A percentile compares a stretch with the other conserved stretches of the same genome.
phyloP scores from a whole-genome alignment of 768 basidiomycete species.

The Thelephora aurantiotincta region DNA sequence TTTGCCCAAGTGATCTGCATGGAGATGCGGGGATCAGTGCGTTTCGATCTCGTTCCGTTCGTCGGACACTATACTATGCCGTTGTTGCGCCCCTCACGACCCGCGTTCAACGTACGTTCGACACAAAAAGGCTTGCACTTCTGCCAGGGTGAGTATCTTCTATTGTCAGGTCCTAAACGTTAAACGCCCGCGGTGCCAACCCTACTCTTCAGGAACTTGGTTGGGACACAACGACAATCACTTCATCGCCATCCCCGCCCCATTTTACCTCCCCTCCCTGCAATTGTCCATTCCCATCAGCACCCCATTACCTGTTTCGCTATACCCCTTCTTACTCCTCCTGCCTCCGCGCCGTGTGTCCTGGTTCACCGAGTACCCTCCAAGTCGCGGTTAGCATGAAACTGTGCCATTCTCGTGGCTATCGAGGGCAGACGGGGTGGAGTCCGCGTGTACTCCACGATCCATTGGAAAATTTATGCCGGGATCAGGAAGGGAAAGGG shows the following conservation, averaged over 20 bases:
- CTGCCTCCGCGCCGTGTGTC: slow-evolving; percentile 63
- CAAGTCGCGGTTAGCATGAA: slow-evolving; percentile 81
- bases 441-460: slow-evolving; percentile 76
- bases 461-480: slow-evolving; percentile 79
- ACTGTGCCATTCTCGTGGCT: slow-evolving; percentile 77
- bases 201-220: slow-evolving; percentile 68
- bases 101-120: not conserved
- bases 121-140: too few relatives aligned
- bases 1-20: too few relatives aligned
- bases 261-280: slow-evolving; percentile 67
- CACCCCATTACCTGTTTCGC: slow-evolving; percentile 72
- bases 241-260: slow-evolving; percentile 56
- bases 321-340: slow-evolving; percentile 64
- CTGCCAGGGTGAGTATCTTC: slow-evolving; percentile 54
- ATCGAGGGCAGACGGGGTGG: slow-evolving; percentile 80
- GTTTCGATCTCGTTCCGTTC: too few relatives aligned
- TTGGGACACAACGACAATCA: slow-evolving; percentile 52
- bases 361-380: slow-evolving; percentile 71
- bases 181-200: too few relatives aligned
- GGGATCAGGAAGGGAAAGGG: slow-evolving; percentile 67
- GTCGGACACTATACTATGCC: too few relatives aligned
- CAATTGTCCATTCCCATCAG: slow-evolving; percentile 67
- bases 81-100: too few relatives aligned
- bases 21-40: too few relatives aligned
- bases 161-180: too few relatives aligned